Percentiles rank a stretch among this genome's conserved stretches.
phyloP scores from a whole-genome alignment of 2,329 filamentous ascomycete species.

The Botryotinia narcissicola region DNA sequence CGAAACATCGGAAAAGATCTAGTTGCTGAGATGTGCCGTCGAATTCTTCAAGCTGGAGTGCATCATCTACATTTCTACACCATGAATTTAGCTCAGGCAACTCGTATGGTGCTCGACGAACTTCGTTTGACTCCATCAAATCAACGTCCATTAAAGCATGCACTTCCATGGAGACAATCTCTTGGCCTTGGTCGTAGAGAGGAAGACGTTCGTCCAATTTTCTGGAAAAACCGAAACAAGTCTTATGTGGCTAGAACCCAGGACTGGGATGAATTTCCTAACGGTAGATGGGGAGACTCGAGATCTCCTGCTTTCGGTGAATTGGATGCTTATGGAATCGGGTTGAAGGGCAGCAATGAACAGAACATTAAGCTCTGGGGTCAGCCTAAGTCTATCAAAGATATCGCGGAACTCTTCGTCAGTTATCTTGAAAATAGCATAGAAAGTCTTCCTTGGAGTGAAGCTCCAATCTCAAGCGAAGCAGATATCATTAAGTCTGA shows the following conservation, averaged over 20 bases:
- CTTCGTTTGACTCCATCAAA: conserved; percentile 76
- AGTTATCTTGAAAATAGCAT: conserved; percentile 79
- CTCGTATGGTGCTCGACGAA: conserved; percentile 90
- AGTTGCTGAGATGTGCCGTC: conserved; percentile 85
- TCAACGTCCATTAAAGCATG: conserved; percentile 76
- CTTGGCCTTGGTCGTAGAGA: conserved; percentile 83
- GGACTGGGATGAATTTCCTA: conserved; percentile 99
- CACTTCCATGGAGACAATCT: conserved; percentile 95
- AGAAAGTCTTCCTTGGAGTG: conserved; percentile 88
- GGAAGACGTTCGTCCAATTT: conserved; percentile 96
- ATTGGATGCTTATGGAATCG: conserved; percentile 90
- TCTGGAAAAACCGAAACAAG: conserved; percentile 96
- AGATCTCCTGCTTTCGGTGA: conserved; percentile 95
- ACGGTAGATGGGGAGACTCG: conserved; percentile 97
- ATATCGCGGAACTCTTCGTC: conserved; percentile 81
- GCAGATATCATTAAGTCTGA: conserved; percentile 74
- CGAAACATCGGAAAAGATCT: conserved; percentile 84
- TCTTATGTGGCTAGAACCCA: conserved; percentile 94
- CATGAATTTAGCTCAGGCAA: conserved; percentile 96
- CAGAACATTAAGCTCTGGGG: conserved; percentile 96
- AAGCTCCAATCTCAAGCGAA: conserved; percentile 80
- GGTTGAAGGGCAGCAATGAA: conserved; percentile 90
- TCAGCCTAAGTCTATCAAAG: conserved; percentile 72
- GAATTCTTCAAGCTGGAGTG: conserved; percentile 78
- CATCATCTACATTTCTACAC: conserved; percentile 96